Conservation (phyloP, 1,139 yeast species). For the Scheffersomyces segobiensis region DNA sequence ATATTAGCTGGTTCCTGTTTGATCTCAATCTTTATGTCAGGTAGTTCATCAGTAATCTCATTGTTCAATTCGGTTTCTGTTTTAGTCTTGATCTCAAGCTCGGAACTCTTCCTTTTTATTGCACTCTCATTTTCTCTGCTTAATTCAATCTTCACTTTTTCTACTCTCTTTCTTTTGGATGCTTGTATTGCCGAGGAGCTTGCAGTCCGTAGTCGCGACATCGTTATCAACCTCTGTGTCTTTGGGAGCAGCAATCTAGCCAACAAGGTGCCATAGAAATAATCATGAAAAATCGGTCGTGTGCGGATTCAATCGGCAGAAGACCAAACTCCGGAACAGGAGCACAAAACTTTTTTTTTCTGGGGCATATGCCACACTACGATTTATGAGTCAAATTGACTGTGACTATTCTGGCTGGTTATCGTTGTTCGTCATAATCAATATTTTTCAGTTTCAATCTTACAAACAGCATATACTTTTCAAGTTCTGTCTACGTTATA, state of each 20-base stretch:
- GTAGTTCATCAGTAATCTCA: neutral
- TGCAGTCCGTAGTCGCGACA: neutral
- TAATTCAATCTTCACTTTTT: too few species aligned
- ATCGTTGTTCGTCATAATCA: neutral
- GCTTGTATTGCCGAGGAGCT: neutral
- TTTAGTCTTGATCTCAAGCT: neutral
- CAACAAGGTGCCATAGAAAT: neutral
- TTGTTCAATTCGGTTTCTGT: neutral
- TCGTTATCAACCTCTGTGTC: neutral
- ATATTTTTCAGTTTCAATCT: neutral
- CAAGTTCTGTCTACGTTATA: neutral
- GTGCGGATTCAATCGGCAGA: neutral
- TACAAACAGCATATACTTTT: neutral
- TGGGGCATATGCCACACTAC: neutral
- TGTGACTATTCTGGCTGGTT: neutral
- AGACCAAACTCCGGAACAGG: neutral
- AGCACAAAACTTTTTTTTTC: neutral
- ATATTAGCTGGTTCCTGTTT: conserved; percentile 1
- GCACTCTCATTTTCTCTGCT: neutral
- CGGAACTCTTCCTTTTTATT: neutral
- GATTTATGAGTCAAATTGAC: neutral
- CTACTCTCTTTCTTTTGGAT: neutral
- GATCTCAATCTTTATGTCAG: conserved; percentile 1
- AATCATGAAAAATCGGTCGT: neutral
- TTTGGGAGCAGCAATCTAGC: neutral